Percentiles rank a stretch among this genome's conserved stretches.
Evolutionary conservation across 768 basidiomycete genomes (phyloP).

Genomic region (Tylopilus vinaceipallidus): DNA sequence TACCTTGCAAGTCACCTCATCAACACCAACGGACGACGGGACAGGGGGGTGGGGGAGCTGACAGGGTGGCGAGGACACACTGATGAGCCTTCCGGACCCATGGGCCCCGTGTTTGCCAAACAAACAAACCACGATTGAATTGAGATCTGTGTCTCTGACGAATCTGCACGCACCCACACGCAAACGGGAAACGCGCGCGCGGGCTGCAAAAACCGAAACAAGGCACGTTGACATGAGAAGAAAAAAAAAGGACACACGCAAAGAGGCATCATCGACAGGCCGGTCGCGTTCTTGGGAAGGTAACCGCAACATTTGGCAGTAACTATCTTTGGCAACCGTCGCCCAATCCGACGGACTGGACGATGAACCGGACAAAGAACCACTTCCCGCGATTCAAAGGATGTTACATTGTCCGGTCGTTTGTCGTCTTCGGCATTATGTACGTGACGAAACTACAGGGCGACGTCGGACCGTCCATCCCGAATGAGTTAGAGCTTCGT

Average conservation of each 20-base stretch:
- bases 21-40: too few species aligned
- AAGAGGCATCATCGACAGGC: neutral
- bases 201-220: neutral
- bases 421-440: conserved; percentile 17
- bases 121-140: conserved; percentile 7
- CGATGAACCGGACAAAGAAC: neutral
- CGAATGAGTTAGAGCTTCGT: conserved; percentile 28
- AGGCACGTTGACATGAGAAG: conserved; percentile 23
- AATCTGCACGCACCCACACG: neutral
- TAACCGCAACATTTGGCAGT: too few species aligned
- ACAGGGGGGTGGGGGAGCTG: too few species aligned
- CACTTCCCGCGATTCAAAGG: conserved; percentile 11
- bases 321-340: conserved; percentile 7
- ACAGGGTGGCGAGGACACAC: too few species aligned
- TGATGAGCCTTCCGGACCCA: too few species aligned
- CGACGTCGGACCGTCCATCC: conserved; percentile 1
- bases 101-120: too few species aligned
- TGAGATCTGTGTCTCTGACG: neutral
- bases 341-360: neutral
- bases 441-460: conserved; percentile 17
- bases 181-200: neutral
- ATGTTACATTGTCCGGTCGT: neutral
- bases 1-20: too few species aligned
- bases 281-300: too few species aligned
- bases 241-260: neutral